phyloP scores from a whole-genome alignment of 2,329 filamentous ascomycete species.

The Trichoderma sp. region DNA sequence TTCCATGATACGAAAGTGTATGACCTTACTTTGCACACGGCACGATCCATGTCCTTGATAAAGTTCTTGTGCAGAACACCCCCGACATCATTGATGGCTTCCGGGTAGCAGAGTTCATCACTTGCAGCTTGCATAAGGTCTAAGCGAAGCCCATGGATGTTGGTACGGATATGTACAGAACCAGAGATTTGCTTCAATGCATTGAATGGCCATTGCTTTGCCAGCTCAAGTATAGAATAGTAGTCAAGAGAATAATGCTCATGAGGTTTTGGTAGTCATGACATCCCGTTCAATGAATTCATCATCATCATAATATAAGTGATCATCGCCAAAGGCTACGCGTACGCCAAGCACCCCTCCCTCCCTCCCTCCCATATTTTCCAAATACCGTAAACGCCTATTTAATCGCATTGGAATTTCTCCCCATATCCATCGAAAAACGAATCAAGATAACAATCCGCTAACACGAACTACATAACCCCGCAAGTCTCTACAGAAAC shows the following conservation, averaged over 20 bases:
- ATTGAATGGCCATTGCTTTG: background rate
- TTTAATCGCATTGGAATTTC: background rate
- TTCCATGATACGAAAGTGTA: background rate
- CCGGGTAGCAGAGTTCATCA: background rate
- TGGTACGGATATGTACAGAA: background rate
- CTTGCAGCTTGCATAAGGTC: background rate
- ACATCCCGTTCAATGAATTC: background rate
- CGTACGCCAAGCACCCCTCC: background rate
- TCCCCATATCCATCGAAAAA: background rate
- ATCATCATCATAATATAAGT: background rate
- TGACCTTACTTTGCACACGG: background rate
- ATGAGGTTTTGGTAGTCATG: background rate
- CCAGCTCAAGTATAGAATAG: background rate
- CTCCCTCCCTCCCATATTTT: background rate
- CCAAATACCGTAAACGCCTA: background rate
- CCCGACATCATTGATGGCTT: background rate
- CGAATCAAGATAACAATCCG: background rate
- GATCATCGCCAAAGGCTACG: background rate
- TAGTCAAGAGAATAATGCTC: background rate
- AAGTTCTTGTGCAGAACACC: background rate
- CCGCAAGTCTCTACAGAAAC: slow-evolving; percentile 14
- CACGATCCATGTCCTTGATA: background rate
- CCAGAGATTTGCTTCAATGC: background rate
- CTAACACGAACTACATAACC: background rate
- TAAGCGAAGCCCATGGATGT: background rate